Evolutionary conservation across 495 filamentous ascomycete genomes (phyloP).

Genomic region (Aspergillus hancockii): DNA sequence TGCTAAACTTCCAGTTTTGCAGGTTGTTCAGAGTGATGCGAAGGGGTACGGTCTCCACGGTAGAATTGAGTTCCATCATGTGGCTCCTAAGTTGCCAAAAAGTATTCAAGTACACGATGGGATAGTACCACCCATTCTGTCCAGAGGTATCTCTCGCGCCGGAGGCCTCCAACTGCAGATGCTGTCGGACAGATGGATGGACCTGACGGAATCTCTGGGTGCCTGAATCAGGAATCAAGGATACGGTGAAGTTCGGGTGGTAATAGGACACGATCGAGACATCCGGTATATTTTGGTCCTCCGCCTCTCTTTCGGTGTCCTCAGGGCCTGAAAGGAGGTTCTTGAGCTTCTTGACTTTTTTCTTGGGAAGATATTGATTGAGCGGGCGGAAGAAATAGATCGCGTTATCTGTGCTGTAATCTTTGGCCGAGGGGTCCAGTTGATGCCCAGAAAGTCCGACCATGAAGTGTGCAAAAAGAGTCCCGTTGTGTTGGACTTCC

Average conservation of each 20-base stretch:
- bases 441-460: constrained; percentile 71
- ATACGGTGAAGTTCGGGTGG: constrained; percentile 90
- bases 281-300: constrained; percentile 55
- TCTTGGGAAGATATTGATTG: constrained; percentile 88
- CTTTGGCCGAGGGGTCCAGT: constrained; percentile 70
- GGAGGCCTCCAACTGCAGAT: constrained; percentile 71
- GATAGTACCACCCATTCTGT: constrained; percentile 96
- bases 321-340: constrained; percentile 69
- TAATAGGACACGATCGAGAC: constrained; percentile 78
- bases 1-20: constrained; percentile 86
- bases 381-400: constrained; percentile 83
- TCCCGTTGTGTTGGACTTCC: constrained; percentile 86
- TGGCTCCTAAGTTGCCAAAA: constrained; percentile 95
- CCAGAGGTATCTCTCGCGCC: constrained; percentile 77
- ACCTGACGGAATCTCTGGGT: constrained; percentile 62
- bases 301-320: constrained; percentile 51
- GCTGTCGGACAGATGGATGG: constrained; percentile 74
- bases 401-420: constrained; percentile 72
- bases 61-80: constrained; percentile 92
- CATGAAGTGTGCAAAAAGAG: constrained; percentile 92
- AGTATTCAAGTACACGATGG: constrained; percentile 86
- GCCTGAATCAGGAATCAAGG: constrained; percentile 81
- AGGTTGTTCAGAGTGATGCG: constrained; percentile 82
- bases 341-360: constrained; percentile 87
- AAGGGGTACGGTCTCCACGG: constrained; percentile 78